Evolutionary conservation across 2,329 filamentous ascomycete species (phyloP).

Genomic region (Colletotrichum lentis): DNA sequence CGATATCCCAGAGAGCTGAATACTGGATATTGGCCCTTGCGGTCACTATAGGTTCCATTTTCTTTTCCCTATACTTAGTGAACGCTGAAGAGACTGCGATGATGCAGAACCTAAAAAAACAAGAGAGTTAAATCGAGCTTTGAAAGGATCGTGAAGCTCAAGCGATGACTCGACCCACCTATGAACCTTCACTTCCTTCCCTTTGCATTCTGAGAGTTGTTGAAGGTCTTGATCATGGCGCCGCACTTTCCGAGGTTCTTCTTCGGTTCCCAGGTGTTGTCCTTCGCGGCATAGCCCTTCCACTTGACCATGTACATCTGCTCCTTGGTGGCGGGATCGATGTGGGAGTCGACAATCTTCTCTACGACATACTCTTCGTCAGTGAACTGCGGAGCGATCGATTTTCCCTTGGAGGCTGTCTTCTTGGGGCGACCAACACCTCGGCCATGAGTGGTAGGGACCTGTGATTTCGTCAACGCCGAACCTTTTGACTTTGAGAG

Average conservation of each 20-base stretch:
- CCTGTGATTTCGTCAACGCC: not conserved
- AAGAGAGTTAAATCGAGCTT: not conserved
- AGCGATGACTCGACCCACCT: not conserved
- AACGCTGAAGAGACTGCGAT: not conserved
- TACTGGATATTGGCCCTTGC: not conserved
- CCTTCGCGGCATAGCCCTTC: constrained; percentile 54
- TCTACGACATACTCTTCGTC: constrained; percentile 58
- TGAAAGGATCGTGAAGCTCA: not conserved
- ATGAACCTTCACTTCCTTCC: not conserved
- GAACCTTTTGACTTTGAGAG: not conserved
- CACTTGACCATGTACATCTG: constrained; percentile 62
- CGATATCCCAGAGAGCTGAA: not conserved
- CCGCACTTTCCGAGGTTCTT: constrained; percentile 53
- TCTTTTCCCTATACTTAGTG: not conserved
- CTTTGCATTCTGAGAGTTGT: constrained; percentile 14
- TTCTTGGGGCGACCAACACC: constrained; percentile 23
- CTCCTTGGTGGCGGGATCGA: constrained; percentile 50
- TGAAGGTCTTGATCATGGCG: constrained; percentile 42
- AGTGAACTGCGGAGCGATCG: constrained; percentile 1
- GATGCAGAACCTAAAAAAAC: not conserved
- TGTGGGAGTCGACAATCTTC: constrained; percentile 52
- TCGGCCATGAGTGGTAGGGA: not conserved
- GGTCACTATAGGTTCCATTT: too few species aligned
- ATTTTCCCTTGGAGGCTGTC: not conserved
- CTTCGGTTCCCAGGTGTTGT: constrained; percentile 65